phyloP scores from a whole-genome alignment of 345 rosid genomes.

The Linum usitatissimum region DNA sequence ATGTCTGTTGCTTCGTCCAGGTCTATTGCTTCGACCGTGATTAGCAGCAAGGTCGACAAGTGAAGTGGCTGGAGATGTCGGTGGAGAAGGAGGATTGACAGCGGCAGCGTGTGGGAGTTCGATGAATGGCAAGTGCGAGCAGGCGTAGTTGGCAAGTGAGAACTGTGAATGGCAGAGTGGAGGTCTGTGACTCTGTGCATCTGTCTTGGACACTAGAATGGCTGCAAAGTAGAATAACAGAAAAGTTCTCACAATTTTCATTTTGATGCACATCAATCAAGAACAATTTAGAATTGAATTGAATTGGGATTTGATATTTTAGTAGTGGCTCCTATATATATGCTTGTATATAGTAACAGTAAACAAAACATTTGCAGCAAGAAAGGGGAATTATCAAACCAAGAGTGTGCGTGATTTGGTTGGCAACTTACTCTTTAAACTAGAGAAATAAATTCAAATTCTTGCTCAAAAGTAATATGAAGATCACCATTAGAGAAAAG shows the following conservation, averaged over 20 bases:
- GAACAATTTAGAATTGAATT: neutral
- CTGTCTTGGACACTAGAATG: neutral
- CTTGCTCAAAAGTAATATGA: neutral
- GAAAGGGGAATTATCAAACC: neutral
- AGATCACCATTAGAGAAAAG: neutral
- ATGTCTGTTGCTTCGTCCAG: no score
- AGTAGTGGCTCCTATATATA: neutral
- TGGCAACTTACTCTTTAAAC: neutral
- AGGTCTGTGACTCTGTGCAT: slow-evolving; percentile 4
- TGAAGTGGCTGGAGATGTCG: neutral
- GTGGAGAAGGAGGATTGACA: neutral
- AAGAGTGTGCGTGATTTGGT: neutral
- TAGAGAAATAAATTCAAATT: neutral
- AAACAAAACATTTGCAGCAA: neutral
- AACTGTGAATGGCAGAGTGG: slow-evolving; percentile 20
- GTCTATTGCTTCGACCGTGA: neutral
- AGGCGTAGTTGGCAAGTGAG: slow-evolving; percentile 21
- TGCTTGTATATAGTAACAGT: neutral
- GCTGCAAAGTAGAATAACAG: neutral
- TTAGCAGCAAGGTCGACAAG: neutral
- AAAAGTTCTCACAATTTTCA: slow-evolving; percentile 7
- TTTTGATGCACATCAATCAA: neutral
- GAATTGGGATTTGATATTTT: neutral
- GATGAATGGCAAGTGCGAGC: slow-evolving; percentile 4
- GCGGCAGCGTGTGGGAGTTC: neutral